Base-by-base conservation (phyloP, 495 filamentous ascomycete genomes). In the Podospora pseudoanserina region DNA sequence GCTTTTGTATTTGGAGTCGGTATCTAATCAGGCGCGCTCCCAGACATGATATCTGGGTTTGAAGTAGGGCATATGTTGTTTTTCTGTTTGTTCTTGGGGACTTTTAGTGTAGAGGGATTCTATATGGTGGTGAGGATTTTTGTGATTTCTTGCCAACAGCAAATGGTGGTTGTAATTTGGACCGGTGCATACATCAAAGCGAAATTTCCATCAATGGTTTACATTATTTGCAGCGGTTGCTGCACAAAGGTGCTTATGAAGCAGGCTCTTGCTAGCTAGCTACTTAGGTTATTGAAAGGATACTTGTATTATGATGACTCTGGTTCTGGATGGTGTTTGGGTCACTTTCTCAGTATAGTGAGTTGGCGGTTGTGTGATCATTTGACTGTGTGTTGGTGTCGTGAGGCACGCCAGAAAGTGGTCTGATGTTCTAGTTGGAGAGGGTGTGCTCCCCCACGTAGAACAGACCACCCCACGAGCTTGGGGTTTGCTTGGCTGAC, bases 1-100 rank as follows among this genome's bases (percentile, higher is more conserved):
- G 71, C 79, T 95, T 62, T 89, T 87, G 9, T 96, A 92, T 77
- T 77, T 97, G n/a, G 74, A 81, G 65, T 77, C 74, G 4, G 77
- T 80, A 11, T 78, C 81, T 18, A 73, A 65, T 55, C 34, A 26
- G 26, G 67, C 67, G 27, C 68, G 71, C 39, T 76, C 68, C 63
- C 54, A 15, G n/a, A 39, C 27, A 34, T 55, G 39, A 44, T 44
- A 34, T 44, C 55, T 2, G 18, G 55, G 23, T 44, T 58, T 62
- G 60, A 18, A 6, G 56, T 55, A 9, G 18, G 18, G 19, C 16
- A 23, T 55, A 58, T 60, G 27, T 23, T 18, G 65, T 70, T 19
- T 61, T 70, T 70, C 23, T 55, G 30, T 64, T 3, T 23, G 23
- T 1, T 54, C 30, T 32, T 32, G 30, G 39, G 39, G 39, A 11